Conservation (phyloP, 1,139 yeast genomes). For the Pichia sp. region DNA sequence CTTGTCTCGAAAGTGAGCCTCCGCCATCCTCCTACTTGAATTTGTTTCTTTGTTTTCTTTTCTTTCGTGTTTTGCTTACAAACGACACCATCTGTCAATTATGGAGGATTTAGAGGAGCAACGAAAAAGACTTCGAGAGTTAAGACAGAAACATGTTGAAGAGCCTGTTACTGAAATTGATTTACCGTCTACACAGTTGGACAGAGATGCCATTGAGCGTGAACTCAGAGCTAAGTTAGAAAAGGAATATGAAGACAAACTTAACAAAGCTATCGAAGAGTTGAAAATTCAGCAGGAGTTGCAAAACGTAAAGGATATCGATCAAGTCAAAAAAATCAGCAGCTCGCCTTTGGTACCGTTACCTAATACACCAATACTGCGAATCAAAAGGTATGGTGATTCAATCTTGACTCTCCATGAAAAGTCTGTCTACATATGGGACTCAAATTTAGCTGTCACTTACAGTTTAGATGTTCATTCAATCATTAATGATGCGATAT, state of each 20-base stretch:
- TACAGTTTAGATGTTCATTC: neutral
- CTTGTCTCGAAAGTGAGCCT: too few relatives aligned
- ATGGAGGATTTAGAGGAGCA: neutral
- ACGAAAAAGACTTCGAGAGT: neutral
- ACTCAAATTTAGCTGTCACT: neutral
- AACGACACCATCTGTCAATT: neutral
- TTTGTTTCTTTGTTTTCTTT: neutral
- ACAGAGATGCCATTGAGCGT: neutral
- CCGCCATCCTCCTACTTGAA: too few relatives aligned
- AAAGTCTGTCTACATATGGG: neutral
- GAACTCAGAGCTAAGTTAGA: neutral
- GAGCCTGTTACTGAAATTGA: neutral
- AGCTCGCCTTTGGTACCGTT: too few relatives aligned
- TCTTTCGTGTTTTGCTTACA: neutral
- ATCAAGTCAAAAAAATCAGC: too few relatives aligned
- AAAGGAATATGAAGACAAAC: neutral
- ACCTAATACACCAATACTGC: neutral
- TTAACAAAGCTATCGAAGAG: neutral
- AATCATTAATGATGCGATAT: neutral
- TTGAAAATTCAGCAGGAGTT: neutral
- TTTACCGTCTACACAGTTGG: too few relatives aligned
- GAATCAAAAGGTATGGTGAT: neutral
- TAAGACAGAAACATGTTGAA: neutral
- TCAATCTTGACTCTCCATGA: neutral
- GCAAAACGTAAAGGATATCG: too few relatives aligned